Base-by-base conservation (phyloP, 306 rosid genomes). In the Delonix regia region DNA sequence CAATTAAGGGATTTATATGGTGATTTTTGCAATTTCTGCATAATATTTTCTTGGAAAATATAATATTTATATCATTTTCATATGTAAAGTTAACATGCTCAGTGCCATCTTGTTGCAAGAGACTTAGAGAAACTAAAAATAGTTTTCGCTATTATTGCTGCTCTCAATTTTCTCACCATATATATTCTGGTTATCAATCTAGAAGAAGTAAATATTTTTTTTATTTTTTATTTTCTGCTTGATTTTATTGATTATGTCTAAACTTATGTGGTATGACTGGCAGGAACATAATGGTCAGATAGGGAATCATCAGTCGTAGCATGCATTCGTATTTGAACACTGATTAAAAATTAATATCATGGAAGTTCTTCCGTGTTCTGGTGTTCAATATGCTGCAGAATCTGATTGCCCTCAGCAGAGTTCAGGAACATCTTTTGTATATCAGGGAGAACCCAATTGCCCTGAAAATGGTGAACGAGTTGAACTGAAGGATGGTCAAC, bases 361-460 rank as follows among this genome's bases (percentile, higher is more conserved):
- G 99, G 97, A 90, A 87, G 92, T 93, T 85, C 93, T 93, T 83
- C 89, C 98, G 73, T 89, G 92, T 82, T 90, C 97, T 48, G 90
- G 84, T 22, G 88, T 87, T 76, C 93, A 88, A 69, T 79, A 81
- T 88, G 86, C 82, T 71, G 88, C 89, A 21, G 90, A 92, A 69
- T 85, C 97, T 61, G 97, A 90, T 82, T 78, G 89, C 81, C 74
- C 91, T 77, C 90, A 86, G 51, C 84, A 78, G 83, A 84, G 78
- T 86, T 82, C 91, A 53, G 88, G 78, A 63, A 80, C 86, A 27
- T 73, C 85, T 76, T 83, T 83, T 64, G 68, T 83, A 57, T 77
- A 67, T 55, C 92, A 83, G 41, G 86, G 84, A 69, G 82, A 86
- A 82, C 57, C 92, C 73, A 80, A 76, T 74, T 85, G 83, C 79